Conservation (phyloP, 768 basidiomycete species). For the Daedalea quercina region DNA sequence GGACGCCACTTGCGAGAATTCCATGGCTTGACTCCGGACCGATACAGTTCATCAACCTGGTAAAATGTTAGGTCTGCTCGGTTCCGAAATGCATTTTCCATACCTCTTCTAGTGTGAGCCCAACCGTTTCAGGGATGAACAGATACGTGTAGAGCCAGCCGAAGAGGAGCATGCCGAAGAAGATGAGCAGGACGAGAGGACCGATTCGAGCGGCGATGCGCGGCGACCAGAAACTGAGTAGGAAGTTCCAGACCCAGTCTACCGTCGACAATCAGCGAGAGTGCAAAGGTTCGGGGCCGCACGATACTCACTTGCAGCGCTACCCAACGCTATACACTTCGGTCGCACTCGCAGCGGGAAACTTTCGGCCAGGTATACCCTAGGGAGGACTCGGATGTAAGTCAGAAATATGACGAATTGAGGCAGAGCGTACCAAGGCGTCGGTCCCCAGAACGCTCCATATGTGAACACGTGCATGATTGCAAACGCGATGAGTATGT, state of each 20-base stretch:
- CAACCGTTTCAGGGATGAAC: constrained; percentile 77
- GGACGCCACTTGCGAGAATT: constrained; percentile 46
- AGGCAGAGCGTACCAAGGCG: constrained; percentile 32
- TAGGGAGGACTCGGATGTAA: background rate
- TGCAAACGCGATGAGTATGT: constrained; percentile 67
- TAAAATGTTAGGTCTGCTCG: too few species aligned
- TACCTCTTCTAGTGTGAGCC: constrained; percentile 62
- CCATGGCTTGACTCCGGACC: constrained; percentile 62
- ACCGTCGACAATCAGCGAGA: constrained; percentile 3
- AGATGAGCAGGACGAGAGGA: constrained; percentile 71
- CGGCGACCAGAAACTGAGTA: constrained; percentile 67
- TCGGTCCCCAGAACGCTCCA: constrained; percentile 72
- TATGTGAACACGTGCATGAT: constrained; percentile 68
- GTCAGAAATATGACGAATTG: background rate
- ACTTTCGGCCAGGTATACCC: constrained; percentile 68
- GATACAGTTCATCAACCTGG: constrained; percentile 64
- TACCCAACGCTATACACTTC: constrained; percentile 71
- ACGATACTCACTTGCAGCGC: constrained; percentile 40
- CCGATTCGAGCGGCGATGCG: constrained; percentile 60
- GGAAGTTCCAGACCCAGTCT: constrained; percentile 74
- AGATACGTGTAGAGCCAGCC: constrained; percentile 70
- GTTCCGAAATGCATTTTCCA: too few species aligned
- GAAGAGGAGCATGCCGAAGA: constrained; percentile 67
- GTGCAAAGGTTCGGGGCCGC: too few species aligned
- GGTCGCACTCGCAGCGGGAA: constrained; percentile 78